Conservation (phyloP, 2,329 filamentous ascomycete genomes). For the Fusarium kyushuense region DNA sequence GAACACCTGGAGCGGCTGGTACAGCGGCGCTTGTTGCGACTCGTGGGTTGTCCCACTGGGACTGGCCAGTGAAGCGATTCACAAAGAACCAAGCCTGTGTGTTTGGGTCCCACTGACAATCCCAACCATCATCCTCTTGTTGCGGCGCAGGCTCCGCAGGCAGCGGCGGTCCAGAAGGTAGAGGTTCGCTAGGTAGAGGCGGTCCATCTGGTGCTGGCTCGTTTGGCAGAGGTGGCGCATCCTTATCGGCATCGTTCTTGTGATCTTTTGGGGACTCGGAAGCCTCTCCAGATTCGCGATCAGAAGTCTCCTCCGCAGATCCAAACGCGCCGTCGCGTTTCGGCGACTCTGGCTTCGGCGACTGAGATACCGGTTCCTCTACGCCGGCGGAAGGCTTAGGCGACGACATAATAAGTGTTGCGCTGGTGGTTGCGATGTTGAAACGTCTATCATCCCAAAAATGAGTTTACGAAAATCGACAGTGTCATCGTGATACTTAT, state of each 20-base stretch:
- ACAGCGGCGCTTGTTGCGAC: slow-evolving; percentile 62
- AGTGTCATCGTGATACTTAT: slow-evolving; percentile 55
- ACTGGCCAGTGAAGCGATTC: slow-evolving; percentile 80
- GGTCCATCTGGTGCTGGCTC: slow-evolving; percentile 49
- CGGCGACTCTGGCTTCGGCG: slow-evolving; percentile 25
- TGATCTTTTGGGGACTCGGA: slow-evolving; percentile 23
- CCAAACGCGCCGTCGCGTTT: slow-evolving; percentile 33
- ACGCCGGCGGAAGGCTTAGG: slow-evolving; percentile 29
- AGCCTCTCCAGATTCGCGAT: slow-evolving; percentile 46
- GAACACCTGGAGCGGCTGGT: slow-evolving; percentile 22
- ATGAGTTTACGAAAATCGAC: slow-evolving; percentile 54
- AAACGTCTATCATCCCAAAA: slow-evolving; percentile 52
- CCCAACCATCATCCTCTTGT: slow-evolving; percentile 82
- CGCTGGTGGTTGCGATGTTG: slow-evolving; percentile 37
- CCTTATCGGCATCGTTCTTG: slow-evolving; percentile 29
- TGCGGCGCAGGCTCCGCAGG: slow-evolving; percentile 59
- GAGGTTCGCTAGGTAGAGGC: slow-evolving; percentile 52
- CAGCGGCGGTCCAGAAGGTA: slow-evolving; percentile 54
- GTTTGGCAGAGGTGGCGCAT: slow-evolving; percentile 54
- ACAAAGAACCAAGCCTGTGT: slow-evolving; percentile 83
- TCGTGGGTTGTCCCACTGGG: slow-evolving; percentile 90
- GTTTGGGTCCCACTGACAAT: slow-evolving; percentile 78
- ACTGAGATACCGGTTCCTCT: slow-evolving; percentile 32
- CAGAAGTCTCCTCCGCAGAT: slow-evolving; percentile 16
- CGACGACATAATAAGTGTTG: slow-evolving; percentile 38